Evolutionary conservation across 306 rosid species (phyloP).

Genomic region (Cucumis sativus): DNA sequence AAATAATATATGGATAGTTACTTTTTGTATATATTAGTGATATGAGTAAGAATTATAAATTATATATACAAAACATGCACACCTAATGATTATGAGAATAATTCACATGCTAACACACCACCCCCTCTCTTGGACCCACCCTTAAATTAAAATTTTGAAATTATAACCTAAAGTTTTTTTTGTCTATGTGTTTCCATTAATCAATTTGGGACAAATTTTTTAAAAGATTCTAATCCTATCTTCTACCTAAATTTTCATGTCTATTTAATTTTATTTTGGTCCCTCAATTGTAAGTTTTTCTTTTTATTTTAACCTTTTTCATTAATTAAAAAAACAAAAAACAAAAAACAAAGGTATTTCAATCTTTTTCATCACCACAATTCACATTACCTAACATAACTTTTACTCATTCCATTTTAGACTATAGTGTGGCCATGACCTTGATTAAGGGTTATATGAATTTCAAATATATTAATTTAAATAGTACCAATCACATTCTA

Average conservation of each 20-base stretch:
- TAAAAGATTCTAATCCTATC: not conserved
- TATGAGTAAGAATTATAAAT: not conserved
- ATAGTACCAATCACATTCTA: not conserved
- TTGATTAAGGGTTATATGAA: not conserved
- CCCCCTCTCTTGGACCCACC: not conserved
- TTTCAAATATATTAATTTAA: too few relatives aligned
- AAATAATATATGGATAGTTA: not conserved
- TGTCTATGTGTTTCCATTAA: not conserved
- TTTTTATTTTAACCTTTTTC: too few relatives aligned
- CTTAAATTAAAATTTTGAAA: too few relatives aligned
- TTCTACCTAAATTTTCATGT: not conserved
- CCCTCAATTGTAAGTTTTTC: too few relatives aligned
- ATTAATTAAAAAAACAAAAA: too few relatives aligned
- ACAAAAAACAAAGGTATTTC: not conserved
- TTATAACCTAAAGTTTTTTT: too few relatives aligned
- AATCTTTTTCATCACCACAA: too few relatives aligned
- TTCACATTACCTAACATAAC: too few relatives aligned
- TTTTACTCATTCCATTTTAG: not conserved
- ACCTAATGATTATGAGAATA: not conserved
- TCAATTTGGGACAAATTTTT: not conserved
- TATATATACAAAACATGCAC: not conserved
- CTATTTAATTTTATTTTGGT: not conserved
- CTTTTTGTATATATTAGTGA: not conserved
- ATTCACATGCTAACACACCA: not conserved
- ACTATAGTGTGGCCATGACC: too few relatives aligned